These are phyloP conservation scores for Garcia nutans DNA, from an alignment of 345 rosid species.

Conservation along the genomic window DNA sequence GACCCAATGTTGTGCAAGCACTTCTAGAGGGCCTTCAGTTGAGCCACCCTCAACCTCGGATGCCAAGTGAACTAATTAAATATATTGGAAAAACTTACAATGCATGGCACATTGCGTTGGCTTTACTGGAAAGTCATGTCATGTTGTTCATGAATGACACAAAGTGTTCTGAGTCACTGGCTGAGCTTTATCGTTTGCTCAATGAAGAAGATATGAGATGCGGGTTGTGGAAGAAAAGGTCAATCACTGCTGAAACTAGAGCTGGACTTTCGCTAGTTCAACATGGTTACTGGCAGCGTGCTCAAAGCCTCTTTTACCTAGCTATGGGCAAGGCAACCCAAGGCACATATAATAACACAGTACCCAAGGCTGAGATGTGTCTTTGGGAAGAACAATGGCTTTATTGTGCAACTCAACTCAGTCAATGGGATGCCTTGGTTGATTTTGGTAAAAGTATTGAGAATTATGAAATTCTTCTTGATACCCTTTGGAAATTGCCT, in stretches of 20 bases:
- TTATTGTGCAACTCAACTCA: conserved; percentile 86
- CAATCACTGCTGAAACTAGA: conserved; percentile 89
- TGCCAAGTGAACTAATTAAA: conserved; percentile 98
- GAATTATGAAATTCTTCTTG: conserved; percentile 93
- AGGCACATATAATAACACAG: conserved; percentile 92
- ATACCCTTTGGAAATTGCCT: conserved; percentile 90
- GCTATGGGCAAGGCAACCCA: conserved; percentile 99
- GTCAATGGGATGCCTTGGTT: conserved; percentile 98
- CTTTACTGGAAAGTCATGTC: conserved; percentile 93
- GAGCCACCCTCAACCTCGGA: conserved; percentile 99
- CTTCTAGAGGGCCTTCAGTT: conserved; percentile 94
- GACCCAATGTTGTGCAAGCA: conserved; percentile 99
- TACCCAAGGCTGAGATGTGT: conserved; percentile 99
- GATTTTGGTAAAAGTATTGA: conserved; percentile 93
- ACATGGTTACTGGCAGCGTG: conserved; percentile 97
- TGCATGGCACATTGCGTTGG: conserved; percentile 96
- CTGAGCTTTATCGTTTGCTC: conserved; percentile 90
- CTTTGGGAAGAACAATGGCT: conserved; percentile 99
- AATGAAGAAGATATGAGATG: conserved; percentile 99
- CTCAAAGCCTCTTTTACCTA: conserved; percentile 89
- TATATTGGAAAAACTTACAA: conserved; percentile 94
- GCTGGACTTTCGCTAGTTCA: conserved; percentile 97
- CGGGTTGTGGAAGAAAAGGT: conserved; percentile 97
- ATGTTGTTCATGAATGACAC: conserved; percentile 85
- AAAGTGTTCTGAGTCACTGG: conserved; percentile 90